Base-by-base conservation (phyloP, 2,329 filamentous ascomycete genomes). In the Hysterium pulicare region DNA sequence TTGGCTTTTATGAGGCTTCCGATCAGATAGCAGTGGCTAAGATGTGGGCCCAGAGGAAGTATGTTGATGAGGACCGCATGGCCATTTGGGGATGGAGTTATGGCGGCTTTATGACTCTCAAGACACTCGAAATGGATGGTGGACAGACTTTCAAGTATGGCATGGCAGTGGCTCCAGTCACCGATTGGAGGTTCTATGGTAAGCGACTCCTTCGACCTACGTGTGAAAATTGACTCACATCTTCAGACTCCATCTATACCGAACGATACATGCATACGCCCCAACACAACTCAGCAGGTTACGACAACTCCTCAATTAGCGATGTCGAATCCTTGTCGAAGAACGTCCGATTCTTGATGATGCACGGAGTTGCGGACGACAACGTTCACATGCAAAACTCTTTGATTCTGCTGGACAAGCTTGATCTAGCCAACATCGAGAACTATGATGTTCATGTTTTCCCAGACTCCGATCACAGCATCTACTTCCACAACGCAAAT, bases 41-140 rank as follows among this genome's bases (percentile, higher is more conserved):
- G 67, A 81, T 86, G 51, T 97, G 89, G 83, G 84, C 86, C 0
- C 72, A 74, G 28, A 91, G 89, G 62, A 69, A 78, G 11, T 97
- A 98, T 65, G 84, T 96, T 11, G 94, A 98, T 63, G 74, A 79
- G 20, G 76, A 81, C 5, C 82, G 87, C 41, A 81, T 98, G 54
- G 90, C 90, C 16, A 95, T 98, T 61, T 98, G 93, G 93, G 93
- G 93, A 36, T 98, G 93, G 93, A 95, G 88, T 49, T 98, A 93
- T 61, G 93, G 93, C 44, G 93, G 93, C 9, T 98, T 95, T 74
- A 87, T 87, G 74, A 88, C 93, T 5, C 78, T 98, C 58, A 98
- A 98, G 73, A 93, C 89, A 1, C 82, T 98, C 10, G 93, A 98
- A 73, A 79, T 82, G 48, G 93, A 98, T 62, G 91, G 82, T 7